Conservation (phyloP, 768 basidiomycete genomes). For the Dioszegia aurantiaca region DNA sequence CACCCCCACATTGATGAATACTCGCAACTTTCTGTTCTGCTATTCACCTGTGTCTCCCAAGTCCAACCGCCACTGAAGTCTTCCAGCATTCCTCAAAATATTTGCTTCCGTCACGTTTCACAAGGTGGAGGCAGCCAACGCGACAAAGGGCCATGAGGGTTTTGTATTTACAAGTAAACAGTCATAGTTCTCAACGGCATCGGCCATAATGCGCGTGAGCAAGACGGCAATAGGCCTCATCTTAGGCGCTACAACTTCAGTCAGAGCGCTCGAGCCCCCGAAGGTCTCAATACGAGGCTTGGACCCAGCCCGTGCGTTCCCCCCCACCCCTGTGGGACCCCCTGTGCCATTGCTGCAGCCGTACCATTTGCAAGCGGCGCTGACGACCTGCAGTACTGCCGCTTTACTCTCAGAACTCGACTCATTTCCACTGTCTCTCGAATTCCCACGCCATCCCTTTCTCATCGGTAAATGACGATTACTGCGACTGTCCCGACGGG, state of each 20-base stretch:
- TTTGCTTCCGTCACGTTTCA: too few species aligned
- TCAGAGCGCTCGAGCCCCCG: background rate
- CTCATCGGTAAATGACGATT: conserved; percentile 85
- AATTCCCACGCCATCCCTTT: conserved; percentile 72
- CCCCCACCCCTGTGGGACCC: background rate
- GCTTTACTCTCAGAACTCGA: conserved; percentile 2
- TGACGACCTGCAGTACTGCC: background rate
- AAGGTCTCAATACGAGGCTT: conserved; percentile 22
- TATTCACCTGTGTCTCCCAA: too few species aligned
- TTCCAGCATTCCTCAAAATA: too few species aligned
- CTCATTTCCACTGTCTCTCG: conserved; percentile 73
- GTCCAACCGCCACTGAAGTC: too few species aligned
- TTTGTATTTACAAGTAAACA: too few species aligned
- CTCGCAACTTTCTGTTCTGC: too few species aligned
- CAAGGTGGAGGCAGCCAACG: too few species aligned
- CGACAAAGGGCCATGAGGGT: too few species aligned
- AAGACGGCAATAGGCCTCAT: background rate
- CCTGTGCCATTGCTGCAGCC: too few species aligned
- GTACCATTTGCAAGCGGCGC: too few species aligned
- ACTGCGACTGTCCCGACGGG: conserved; percentile 90
- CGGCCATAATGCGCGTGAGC: background rate
- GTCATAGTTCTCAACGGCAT: too few species aligned
- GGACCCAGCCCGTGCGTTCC: conserved; percentile 29
- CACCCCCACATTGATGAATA: too few species aligned
- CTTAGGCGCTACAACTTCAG: background rate